Evolutionary conservation across 164 flowering plant species (phyloP).

Genomic region (Berberis thunbergii): DNA sequence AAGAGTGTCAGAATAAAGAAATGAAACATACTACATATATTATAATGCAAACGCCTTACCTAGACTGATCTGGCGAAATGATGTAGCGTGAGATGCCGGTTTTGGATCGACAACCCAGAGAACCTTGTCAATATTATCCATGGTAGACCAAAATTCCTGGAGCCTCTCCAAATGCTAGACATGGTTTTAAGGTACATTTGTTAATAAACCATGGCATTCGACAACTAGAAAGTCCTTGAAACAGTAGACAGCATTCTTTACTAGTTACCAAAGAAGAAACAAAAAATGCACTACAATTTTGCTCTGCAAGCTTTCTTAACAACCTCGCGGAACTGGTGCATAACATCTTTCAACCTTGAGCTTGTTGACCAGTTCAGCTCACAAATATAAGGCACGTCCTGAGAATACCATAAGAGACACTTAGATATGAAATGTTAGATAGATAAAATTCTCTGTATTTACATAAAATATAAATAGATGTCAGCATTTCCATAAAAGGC

Average conservation of each 20-base stretch:
- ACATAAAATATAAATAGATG: not conserved
- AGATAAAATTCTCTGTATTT: not conserved
- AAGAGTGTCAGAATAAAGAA: not conserved
- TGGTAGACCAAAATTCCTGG: constrained; percentile 60
- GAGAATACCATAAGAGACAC: constrained; percentile 9
- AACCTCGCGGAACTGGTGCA: constrained; percentile 41
- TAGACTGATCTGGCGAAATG: constrained; percentile 45
- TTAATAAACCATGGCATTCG: not conserved
- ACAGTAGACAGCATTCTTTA: not conserved
- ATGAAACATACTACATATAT: not conserved
- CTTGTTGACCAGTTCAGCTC: constrained; percentile 44
- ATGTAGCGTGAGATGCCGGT: constrained; percentile 36
- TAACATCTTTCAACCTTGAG: constrained; percentile 36
- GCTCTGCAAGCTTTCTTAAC: constrained; percentile 5
- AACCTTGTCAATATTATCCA: constrained; percentile 54
- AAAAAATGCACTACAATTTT: not conserved
- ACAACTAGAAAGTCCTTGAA: not conserved
- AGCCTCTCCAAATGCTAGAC: constrained; percentile 62
- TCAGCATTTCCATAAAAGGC: no score
- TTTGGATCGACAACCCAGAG: constrained; percentile 47
- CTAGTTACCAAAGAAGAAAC: not conserved
- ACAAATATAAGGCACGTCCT: constrained; percentile 70
- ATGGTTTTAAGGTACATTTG: constrained; percentile 1
- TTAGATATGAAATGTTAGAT: not conserved
- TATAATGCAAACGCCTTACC: constrained; percentile 25